Evolutionary conservation across 2,329 filamentous ascomycete species (phyloP).

Genomic region (Sarocladium kiliense): DNA sequence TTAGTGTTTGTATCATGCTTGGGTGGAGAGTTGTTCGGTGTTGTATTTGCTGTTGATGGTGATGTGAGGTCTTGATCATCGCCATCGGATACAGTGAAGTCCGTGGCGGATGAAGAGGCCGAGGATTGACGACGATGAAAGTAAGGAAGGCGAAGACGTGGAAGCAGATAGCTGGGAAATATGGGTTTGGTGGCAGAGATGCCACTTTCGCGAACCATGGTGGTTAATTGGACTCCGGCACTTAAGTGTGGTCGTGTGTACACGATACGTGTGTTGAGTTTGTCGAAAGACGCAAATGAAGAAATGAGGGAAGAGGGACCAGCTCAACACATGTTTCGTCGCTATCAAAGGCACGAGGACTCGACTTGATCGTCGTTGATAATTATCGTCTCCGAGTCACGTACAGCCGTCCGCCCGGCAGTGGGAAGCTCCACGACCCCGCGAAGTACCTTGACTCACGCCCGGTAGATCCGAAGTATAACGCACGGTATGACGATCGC

Average conservation of each 20-base stretch:
- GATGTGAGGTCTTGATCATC: constrained; percentile 16
- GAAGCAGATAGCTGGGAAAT: constrained; percentile 49
- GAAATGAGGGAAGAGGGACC: not conserved
- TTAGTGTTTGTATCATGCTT: constrained; percentile 14
- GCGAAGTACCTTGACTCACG: not conserved
- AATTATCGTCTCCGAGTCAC: not conserved
- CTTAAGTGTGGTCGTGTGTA: not conserved
- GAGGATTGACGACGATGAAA: constrained; percentile 33
- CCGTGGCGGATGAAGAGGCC: constrained; percentile 21
- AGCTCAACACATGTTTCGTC: not conserved
- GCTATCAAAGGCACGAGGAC: not conserved
- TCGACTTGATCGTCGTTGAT: not conserved
- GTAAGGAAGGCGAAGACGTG: constrained; percentile 44
- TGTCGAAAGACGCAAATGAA: too few species aligned
- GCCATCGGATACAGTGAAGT: constrained; percentile 10
- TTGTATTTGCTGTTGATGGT: constrained; percentile 21
- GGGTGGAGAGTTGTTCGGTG: constrained; percentile 22
- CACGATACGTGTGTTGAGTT: too few species aligned
- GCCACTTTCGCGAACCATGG: constrained; percentile 30
- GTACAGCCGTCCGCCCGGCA: not conserved
- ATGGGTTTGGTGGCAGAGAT: constrained; percentile 37
- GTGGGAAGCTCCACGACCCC: not conserved
- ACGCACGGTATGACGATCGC: too few species aligned
- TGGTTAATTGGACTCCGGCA: not conserved
- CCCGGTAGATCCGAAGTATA: not conserved